Evolutionary conservation across 1,139 yeast genomes (phyloP), one percentile per base, ranked within the genome.

Genomic region (Casaregolazyma suthepensis): DNA sequence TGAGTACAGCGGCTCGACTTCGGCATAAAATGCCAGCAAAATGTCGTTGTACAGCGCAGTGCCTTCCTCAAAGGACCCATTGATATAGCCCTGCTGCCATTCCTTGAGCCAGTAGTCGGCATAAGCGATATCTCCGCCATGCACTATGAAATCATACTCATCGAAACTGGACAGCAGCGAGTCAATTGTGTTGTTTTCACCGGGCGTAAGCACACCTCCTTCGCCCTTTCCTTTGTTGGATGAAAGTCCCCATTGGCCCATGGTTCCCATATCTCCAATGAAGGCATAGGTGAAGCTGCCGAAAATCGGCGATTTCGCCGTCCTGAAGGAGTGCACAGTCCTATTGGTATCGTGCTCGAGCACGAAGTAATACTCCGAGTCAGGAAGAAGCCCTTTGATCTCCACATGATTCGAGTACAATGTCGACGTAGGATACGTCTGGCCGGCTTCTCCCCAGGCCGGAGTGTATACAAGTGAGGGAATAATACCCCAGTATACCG

Each of bases 371-470:
- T 67, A 67, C 10, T 57, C 61, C 13, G 69, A 66, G 43, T 55
- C 54, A 7, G 70, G 66, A 47, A 56, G 44, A 46, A 67, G 59
- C 10, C 59, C 63, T 17, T 54, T 43, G 45, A 67, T 48, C 51
- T 59, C 54, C 10, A 67, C 71, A 48, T 67, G 69, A 54, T 67
- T 65, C 54, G 59, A 59, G 59, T 61, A 67, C 15, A 65, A 61
- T 10, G 61, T 56, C 3, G 69, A 61, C 13, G 67, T 59, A 42
- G 49, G 50, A 22, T 29, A 51, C 7, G 29, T 51, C 15, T 42
- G 20, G 2, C 50, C 50, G 13, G 50, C 35, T 5, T 20, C 38
- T 13, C 58, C 59, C 3, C 51, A 29, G 13, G 59, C 52, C 10
- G 45, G 40, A 9, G 29, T 46, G 5, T 17, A 17, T 7, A 56